phyloP scores from a whole-genome alignment of 305 asterid genomes.

The Rubia peregrina region DNA sequence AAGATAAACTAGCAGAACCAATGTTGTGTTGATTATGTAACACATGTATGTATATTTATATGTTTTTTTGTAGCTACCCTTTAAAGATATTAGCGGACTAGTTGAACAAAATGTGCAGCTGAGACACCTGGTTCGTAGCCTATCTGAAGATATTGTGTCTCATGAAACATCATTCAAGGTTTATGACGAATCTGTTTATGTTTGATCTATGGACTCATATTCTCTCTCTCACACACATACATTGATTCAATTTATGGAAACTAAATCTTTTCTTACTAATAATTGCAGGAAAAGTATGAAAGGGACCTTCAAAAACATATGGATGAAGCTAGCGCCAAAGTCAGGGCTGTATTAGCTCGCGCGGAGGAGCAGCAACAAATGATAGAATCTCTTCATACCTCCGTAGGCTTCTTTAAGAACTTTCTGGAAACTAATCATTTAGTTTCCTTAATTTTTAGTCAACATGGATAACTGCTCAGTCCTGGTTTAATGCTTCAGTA shows the following conservation, averaged over 20 bases:
- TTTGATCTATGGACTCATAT: neutral
- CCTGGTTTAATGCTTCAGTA: neutral
- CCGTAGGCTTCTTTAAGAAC: constrained; percentile 47
- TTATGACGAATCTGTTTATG: constrained; percentile 10
- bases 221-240: neutral
- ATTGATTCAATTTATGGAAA: neutral
- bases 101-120: constrained; percentile 56
- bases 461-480: neutral
- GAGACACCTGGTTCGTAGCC: constrained; percentile 62
- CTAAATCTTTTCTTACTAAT: neutral
- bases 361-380: constrained; percentile 82
- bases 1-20: neutral
- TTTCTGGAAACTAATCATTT: constrained; percentile 11
- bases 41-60: neutral
- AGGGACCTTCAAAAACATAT: constrained; percentile 61
- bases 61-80: constrained; percentile 50
- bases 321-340: constrained; percentile 58
- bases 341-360: constrained; percentile 57
- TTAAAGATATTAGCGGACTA: constrained; percentile 82
- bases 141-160: constrained; percentile 65
- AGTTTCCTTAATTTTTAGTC: neutral
- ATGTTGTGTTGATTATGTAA: neutral
- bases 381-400: constrained; percentile 89
- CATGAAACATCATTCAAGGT: constrained; percentile 72
- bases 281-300: constrained; percentile 56